Conservation (phyloP, 2,329 filamentous ascomycete species). For the Aspergillus ochraceus region DNA sequence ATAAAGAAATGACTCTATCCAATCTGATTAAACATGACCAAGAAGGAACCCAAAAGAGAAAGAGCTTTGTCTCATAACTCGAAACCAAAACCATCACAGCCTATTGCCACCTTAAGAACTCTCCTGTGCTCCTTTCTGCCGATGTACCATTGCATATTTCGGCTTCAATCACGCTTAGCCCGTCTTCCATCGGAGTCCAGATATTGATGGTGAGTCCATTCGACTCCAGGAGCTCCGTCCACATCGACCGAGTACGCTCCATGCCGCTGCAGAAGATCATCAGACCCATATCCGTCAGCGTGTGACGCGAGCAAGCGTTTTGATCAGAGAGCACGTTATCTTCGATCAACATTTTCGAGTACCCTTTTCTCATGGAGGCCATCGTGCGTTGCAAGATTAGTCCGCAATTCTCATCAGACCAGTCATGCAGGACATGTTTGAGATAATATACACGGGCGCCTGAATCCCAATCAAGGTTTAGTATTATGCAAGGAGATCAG, state of each 20-base stretch:
- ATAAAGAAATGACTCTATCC: neutral
- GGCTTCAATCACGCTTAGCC: neutral
- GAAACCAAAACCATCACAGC: too few species aligned
- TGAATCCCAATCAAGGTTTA: neutral
- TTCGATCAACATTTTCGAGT: conserved; percentile 9
- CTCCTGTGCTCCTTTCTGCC: neutral
- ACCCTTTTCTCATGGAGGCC: conserved; percentile 3
- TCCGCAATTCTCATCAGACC: conserved; percentile 27
- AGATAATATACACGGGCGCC: conserved; percentile 41
- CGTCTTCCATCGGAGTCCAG: neutral
- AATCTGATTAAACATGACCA: neutral
- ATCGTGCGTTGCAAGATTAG: conserved; percentile 1
- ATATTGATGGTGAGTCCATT: conserved; percentile 2
- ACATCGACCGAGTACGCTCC: conserved; percentile 5
- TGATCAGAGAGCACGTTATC: conserved; percentile 5
- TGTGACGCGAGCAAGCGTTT: neutral
- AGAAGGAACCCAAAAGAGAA: neutral
- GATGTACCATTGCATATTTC: neutral
- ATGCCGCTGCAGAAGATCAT: conserved; percentile 4
- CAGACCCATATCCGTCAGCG: conserved; percentile 5
- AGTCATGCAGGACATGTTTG: conserved; percentile 42
- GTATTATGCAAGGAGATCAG: neutral
- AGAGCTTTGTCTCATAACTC: too few species aligned
- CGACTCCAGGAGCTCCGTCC: conserved; percentile 1
- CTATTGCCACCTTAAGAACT: too few species aligned